Evolutionary conservation across 192 early-diverging fungal species (phyloP).

Genomic region (Chytriomyces sp.): DNA sequence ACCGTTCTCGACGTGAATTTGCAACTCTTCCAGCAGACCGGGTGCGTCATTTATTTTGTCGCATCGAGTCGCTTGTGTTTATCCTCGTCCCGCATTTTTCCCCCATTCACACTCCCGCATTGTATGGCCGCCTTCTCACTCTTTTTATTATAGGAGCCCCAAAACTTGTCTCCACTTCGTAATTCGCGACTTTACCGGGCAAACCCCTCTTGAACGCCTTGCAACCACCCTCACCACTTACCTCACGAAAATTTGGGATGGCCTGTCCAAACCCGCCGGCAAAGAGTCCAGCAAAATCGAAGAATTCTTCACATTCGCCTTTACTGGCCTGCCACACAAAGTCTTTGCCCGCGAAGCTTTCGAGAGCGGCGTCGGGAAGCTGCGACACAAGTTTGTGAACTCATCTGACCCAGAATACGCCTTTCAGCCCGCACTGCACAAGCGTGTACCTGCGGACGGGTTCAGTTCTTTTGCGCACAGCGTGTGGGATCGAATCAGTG

Average conservation of each 20-base stretch:
- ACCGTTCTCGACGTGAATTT: conserved; percentile 99
- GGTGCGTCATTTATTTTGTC: conserved; percentile 42
- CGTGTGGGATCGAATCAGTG: conserved; percentile 95
- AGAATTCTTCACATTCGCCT: conserved; percentile 93
- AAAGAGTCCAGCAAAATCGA: conserved; percentile 72
- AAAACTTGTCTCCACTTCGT: conserved; percentile 96
- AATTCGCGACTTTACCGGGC: conserved; percentile 90
- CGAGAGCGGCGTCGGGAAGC: conserved; percentile 42
- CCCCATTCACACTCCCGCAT: conserved; percentile 3
- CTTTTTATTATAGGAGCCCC: conserved; percentile 58
- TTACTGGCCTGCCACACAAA: conserved; percentile 90
- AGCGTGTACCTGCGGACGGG: conserved; percentile 94
- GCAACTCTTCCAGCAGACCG: conserved; percentile 86
- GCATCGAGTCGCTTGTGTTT: neutral
- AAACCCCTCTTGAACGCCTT: conserved; percentile 82
- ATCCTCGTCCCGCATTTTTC: conserved; percentile 14
- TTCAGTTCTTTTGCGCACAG: conserved; percentile 88
- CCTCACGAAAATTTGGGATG: conserved; percentile 90
- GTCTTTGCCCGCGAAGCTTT: conserved; percentile 82
- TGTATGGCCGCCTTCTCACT: neutral
- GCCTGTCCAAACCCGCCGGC: conserved; percentile 83
- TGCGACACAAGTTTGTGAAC: conserved; percentile 67
- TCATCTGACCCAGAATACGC: conserved; percentile 70
- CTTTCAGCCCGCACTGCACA: conserved; percentile 83
- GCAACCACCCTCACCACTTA: conserved; percentile 76